Evolutionary conservation across 1,284 basidiomycete genomes (phyloP), one percentile per base, ranked within the genome.

Genomic region (Marasmius oreades): DNA sequence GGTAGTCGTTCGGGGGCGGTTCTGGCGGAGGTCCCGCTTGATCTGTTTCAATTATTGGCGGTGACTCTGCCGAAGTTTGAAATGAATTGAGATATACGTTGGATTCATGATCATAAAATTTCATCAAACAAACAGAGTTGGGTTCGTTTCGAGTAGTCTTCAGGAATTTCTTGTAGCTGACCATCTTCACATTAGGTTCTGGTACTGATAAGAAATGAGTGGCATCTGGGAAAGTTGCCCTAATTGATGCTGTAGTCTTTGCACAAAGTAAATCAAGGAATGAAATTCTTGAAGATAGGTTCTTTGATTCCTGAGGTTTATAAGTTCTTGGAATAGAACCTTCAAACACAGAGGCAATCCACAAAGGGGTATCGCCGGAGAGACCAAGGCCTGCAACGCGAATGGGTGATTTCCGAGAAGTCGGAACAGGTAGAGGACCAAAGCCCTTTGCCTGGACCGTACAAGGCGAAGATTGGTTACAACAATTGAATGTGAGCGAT

Each of bases 371-470:
- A 11, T 16, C 43, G 6, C 43, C 43, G 22, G 43, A 45, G 43
- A 45, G 43, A 45, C 43, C 43, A 3, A 8, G 23, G 43, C 43
- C 43, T 3, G 11, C 43, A 44, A 44, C 18, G 43, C 22, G 43
- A 7, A 20, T 20, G 18, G 43, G 14, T 7, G 16, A 10, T n/a
- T 7, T 16, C 7, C 18, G 8, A 23, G 8, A 10, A 8, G 43
- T 10, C 14, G 43, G 8, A 16, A 3, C 23, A 45, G 11, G n/a
- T 20, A 20, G 3, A 8, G 20, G 43, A 45, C 43, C 43, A 3
- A 3, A 8, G 43, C 43, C 43, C 7, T 45, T 45, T 2, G 43
- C 43, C 14, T 67, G 62, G 1, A 70, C 61, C 55, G 33, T 56
- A 1, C 46, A 31, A 8, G 24, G 18, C n/a, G 50, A 5, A 28